Evolutionary conservation across 1,284 basidiomycete genomes (phyloP).

Genomic region (Coriolopsis trogii): DNA sequence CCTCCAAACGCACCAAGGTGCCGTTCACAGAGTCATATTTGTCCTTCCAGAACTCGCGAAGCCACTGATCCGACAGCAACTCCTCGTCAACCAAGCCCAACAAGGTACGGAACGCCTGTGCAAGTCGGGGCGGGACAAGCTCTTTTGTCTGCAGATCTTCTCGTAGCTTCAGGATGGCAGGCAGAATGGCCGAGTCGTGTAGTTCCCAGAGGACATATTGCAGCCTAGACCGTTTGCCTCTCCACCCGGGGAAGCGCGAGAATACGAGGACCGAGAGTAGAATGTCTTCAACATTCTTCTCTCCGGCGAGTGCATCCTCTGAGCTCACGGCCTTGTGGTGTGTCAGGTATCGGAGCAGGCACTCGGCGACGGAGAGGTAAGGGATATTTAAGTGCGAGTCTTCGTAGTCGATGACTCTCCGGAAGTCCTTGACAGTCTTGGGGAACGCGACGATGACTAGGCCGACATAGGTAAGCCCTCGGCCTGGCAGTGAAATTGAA

Average conservation of each 20-base stretch:
- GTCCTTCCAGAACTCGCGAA: constrained; percentile 10
- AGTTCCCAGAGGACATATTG: constrained; percentile 14
- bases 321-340: background rate
- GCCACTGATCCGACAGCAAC: constrained; percentile 3
- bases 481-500: too few species aligned
- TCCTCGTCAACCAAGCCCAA: constrained; percentile 1
- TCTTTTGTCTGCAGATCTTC: background rate
- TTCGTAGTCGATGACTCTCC: background rate
- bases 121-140: background rate
- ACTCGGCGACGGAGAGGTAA: constrained; percentile 1
- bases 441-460: background rate
- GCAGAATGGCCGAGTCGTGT: constrained; percentile 1
- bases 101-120: background rate
- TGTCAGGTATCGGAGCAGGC: background rate
- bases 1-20: background rate
- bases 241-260: constrained; percentile 6
- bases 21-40: background rate
- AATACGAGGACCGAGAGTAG: background rate
- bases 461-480: background rate
- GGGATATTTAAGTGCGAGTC: background rate
- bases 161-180: background rate
- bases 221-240: constrained; percentile 1
- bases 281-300: constrained; percentile 3
- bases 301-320: background rate
- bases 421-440: background rate